phyloP scores from a whole-genome alignment of 2,329 filamentous ascomycete species.

The Calonectria pteridis region DNA sequence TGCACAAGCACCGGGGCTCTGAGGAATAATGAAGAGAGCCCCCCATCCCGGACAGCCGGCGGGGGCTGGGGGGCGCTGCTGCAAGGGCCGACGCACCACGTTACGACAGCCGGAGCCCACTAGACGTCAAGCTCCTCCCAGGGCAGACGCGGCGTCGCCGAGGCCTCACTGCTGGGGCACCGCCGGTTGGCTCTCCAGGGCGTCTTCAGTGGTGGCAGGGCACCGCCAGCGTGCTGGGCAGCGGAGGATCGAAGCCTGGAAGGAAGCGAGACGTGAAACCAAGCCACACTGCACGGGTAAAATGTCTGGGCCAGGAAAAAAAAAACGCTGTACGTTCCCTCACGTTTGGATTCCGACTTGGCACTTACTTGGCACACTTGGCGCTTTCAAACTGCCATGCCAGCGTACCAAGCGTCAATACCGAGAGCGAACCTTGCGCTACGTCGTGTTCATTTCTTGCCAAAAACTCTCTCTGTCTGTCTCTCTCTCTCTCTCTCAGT shows the following conservation, averaged over 20 bases:
- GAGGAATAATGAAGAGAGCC: background rate
- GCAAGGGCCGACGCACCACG: conserved; percentile 25
- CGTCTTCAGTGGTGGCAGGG: conserved; percentile 1
- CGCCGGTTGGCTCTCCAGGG: background rate
- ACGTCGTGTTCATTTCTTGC: background rate
- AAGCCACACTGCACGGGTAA: conserved; percentile 10
- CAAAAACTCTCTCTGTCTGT: background rate
- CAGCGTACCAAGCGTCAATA: background rate
- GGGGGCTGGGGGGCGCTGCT: background rate
- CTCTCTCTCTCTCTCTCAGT: background rate
- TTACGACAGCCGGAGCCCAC: conserved; percentile 12
- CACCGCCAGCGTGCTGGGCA: background rate
- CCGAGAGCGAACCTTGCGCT: background rate
- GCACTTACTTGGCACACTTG: background rate
- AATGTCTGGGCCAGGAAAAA: background rate
- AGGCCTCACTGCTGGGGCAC: background rate
- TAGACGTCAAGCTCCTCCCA: background rate
- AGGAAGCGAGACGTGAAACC: conserved; percentile 18
- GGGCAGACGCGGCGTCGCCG: conserved; percentile 15
- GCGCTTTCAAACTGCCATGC: conserved; percentile 3
- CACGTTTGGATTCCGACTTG: background rate
- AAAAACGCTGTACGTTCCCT: background rate
- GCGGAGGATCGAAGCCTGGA: background rate
- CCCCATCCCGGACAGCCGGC: background rate
- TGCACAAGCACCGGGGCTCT: background rate